Base-by-base conservation (phyloP, 2,329 filamentous ascomycete species). In the Nigrograna mackinnonii region DNA sequence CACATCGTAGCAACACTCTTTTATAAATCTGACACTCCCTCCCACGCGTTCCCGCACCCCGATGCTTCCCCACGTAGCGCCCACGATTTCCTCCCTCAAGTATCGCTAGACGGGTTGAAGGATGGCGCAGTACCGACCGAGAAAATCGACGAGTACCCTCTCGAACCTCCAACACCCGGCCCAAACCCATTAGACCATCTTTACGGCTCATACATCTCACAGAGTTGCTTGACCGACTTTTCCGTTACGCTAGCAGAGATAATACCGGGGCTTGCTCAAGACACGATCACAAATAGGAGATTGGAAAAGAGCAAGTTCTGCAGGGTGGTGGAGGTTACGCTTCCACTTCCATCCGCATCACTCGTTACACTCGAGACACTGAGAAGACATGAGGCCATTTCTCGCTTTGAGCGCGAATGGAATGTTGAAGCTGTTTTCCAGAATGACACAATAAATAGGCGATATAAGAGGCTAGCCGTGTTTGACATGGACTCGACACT, bases 401-500 rank as follows among this genome's bases (percentile, higher is more conserved):
- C 55, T n/a, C 55, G 60, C n/a, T 95, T 95, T 60, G 89, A 95
- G 78, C 81, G 84, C 49, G 87, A 92, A 66, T 95, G 89, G 89
- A 91, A 91, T 60, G 85, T 94, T 30, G 89, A 95, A 68, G 86
- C 92, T 12, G 82, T 88, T 16, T 76, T 95, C 49, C 89, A 95
- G 68, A 70, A 70, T 30, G 88, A 92, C 62, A 80, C 76, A 21
- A 76, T 92, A 22, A 90, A 86, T 76, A 79, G 90, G 44, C 80
- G 86, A 20, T 83, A 95, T 69, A 91, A 91, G 53, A 83, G 92
- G 6, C 77, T 97, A 9, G 91, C 92, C 3, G 89, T 96, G 22
- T 99, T 99, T 62, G 94, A 99, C 69, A 99, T 99, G 94, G 94
- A 99, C 73, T 94, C 87, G 68, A 99, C 94, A 0, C 80, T 99